Percentiles rank a stretch among this genome's conserved stretches.
phyloP scores from a whole-genome alignment of 345 rosid genomes.

The Melaleuca quinquenervia region DNA sequence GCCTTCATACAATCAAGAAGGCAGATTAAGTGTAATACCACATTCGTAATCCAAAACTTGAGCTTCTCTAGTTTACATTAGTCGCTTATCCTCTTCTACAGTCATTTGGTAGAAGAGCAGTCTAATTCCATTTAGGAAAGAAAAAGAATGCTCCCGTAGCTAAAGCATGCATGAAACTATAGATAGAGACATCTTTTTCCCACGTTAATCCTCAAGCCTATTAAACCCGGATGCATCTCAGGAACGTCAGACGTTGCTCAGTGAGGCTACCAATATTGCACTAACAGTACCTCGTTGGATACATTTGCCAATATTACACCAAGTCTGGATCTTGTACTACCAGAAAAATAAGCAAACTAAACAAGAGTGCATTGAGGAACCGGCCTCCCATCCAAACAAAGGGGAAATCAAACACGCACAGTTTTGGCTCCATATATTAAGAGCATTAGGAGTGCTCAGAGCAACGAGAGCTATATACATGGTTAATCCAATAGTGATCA shows the following conservation, averaged over 20 bases:
- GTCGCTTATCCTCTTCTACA: background rate
- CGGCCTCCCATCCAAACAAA: background rate
- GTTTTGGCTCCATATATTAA: background rate
- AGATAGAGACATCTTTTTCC: background rate
- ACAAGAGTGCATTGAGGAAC: background rate
- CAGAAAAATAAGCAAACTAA: background rate
- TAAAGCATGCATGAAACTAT: background rate
- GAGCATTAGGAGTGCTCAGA: background rate
- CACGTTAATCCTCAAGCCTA: background rate
- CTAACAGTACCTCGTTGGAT: too few relatives aligned
- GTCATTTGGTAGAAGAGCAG: background rate
- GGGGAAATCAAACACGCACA: background rate
- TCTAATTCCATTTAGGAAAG: background rate
- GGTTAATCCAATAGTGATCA: background rate
- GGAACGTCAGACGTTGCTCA: background rate
- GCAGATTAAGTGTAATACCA: background rate
- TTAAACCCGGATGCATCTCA: background rate
- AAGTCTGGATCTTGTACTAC: background rate
- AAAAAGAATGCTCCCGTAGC: background rate
- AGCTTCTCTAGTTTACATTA: background rate
- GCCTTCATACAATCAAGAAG: background rate
- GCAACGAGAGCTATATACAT: slow-evolving; percentile 8
- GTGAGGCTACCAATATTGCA: background rate
- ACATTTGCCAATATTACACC: background rate
- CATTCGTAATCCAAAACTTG: background rate